Conservation (phyloP, 2,329 filamentous ascomycete genomes). For the Epichloe gansuensis region DNA sequence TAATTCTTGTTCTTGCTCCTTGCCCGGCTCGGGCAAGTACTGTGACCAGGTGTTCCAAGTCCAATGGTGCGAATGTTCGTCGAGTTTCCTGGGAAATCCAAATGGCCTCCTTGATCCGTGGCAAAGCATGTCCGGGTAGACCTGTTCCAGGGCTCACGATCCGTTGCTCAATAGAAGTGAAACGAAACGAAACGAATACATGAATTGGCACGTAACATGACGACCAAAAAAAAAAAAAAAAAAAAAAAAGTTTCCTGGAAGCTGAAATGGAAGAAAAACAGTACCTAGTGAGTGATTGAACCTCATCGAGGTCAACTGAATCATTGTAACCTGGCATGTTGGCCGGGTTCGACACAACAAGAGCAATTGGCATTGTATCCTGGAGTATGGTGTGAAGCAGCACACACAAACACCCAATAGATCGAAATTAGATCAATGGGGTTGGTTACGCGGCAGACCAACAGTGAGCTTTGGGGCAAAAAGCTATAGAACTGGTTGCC, state of each 20-base stretch:
- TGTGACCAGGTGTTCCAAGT: conserved; percentile 2
- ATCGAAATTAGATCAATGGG: conserved; percentile 5
- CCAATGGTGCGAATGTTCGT: background rate
- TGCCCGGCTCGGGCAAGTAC: conserved; percentile 10
- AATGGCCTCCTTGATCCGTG: background rate
- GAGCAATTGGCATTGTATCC: conserved; percentile 33
- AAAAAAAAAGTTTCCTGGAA: conserved; percentile 29
- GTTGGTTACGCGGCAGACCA: conserved; percentile 1
- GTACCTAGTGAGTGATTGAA: conserved; percentile 51
- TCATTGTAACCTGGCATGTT: conserved; percentile 43
- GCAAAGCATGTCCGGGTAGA: background rate
- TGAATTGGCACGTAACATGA: conserved; percentile 8
- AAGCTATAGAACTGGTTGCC: conserved; percentile 1
- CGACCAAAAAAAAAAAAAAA: conserved; percentile 6
- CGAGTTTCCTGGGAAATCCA: background rate
- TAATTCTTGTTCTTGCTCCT: conserved; percentile 1
- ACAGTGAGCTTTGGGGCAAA: conserved; percentile 11
- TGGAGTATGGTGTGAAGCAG: conserved; percentile 3
- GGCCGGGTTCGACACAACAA: conserved; percentile 34
- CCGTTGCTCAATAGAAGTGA: conserved; percentile 8
- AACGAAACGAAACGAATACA: conserved; percentile 15
- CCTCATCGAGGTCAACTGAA: conserved; percentile 44
- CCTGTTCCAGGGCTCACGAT: background rate
- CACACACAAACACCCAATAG: conserved; percentile 1
- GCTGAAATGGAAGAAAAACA: conserved; percentile 35